phyloP scores from a whole-genome alignment of 495 filamentous ascomycete species.

The Apodospora peruviana region DNA sequence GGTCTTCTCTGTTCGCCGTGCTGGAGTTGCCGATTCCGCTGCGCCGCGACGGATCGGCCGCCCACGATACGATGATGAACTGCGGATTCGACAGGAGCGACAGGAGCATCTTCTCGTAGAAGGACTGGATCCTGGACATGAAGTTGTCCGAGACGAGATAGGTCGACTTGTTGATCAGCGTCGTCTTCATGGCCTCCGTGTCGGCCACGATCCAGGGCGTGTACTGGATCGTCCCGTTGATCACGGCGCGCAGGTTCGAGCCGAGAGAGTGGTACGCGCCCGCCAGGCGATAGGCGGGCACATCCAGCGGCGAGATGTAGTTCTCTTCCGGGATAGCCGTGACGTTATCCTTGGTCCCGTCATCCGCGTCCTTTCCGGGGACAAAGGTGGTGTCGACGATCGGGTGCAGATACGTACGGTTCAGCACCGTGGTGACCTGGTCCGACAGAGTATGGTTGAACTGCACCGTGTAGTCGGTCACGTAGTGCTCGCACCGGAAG shows the following conservation, averaged over 20 bases:
- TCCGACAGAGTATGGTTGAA: slow-evolving; percentile 21
- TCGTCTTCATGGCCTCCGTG: slow-evolving; percentile 13
- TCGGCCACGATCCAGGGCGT: slow-evolving; percentile 9
- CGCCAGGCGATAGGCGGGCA: slow-evolving; percentile 15
- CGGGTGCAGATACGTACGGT: slow-evolving; percentile 9
- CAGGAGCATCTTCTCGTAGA: slow-evolving; percentile 25
- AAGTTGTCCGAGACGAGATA: slow-evolving; percentile 16
- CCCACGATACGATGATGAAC: slow-evolving; percentile 22
- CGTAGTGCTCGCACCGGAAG: slow-evolving; percentile 22
- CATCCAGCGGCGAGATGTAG: slow-evolving; percentile 18
- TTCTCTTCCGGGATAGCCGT: slow-evolving; percentile 16
- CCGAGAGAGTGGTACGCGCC: slow-evolving; percentile 23
- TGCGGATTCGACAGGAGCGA: slow-evolving; percentile 23
- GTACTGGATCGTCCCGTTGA: slow-evolving; percentile 15
- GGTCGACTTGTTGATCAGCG: slow-evolving; percentile 16
- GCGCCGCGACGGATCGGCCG: slow-evolving; percentile 6
- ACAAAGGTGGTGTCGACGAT: slow-evolving; percentile 18
- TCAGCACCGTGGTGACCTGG: slow-evolving; percentile 14
- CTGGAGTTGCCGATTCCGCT: slow-evolving; percentile 7
- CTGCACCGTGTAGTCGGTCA: slow-evolving; percentile 20
- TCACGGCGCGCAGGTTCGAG: slow-evolving; percentile 7
- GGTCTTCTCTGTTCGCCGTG: background rate
- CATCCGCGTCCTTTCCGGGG: slow-evolving; percentile 8
- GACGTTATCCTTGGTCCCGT: slow-evolving; percentile 19
- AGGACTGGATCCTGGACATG: slow-evolving; percentile 5